phyloP scores from a whole-genome alignment of 768 basidiomycete species.

The Sporobolomyces phaffii region DNA sequence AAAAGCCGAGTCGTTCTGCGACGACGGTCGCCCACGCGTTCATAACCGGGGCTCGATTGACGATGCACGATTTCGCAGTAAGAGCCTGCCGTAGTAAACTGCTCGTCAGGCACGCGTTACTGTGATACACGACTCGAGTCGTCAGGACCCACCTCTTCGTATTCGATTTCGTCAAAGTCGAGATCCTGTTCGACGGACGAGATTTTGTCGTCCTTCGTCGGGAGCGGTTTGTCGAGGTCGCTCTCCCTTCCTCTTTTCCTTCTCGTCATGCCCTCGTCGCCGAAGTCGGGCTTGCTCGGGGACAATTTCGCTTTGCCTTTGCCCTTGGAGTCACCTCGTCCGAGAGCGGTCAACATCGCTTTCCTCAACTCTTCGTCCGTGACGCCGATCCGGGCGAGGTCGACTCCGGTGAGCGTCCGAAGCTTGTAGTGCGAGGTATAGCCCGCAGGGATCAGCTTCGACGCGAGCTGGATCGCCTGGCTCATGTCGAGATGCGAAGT shows the following conservation, averaged over 20 bases:
- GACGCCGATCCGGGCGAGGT: constrained; percentile 58
- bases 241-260: constrained; percentile 56
- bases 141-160: constrained; percentile 67
- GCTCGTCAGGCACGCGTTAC: no score
- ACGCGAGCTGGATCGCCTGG: constrained; percentile 65
- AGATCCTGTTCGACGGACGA: constrained; percentile 53
- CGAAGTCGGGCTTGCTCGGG: constrained; percentile 33
- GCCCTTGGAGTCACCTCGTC: neutral
- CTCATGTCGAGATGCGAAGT: constrained; percentile 48
- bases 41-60: constrained; percentile 92
- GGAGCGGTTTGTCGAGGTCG: constrained; percentile 59
- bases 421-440: constrained; percentile 59
- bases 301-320: constrained; percentile 25
- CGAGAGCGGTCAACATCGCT: constrained; percentile 7
- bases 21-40: constrained; percentile 86
- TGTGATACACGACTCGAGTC: no score
- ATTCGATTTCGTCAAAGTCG: constrained; percentile 66
- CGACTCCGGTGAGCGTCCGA: constrained; percentile 56
- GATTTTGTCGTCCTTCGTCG: constrained; percentile 53
- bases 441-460: constrained; percentile 50
- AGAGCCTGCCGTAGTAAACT: constrained; percentile 52
- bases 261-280: constrained; percentile 14
- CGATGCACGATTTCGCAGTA: constrained; percentile 57
- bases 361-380: constrained; percentile 34
- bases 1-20: constrained; percentile 77